phyloP scores from a whole-genome alignment of 1,284 basidiomycete species.

The Cryptococcus sp. region DNA sequence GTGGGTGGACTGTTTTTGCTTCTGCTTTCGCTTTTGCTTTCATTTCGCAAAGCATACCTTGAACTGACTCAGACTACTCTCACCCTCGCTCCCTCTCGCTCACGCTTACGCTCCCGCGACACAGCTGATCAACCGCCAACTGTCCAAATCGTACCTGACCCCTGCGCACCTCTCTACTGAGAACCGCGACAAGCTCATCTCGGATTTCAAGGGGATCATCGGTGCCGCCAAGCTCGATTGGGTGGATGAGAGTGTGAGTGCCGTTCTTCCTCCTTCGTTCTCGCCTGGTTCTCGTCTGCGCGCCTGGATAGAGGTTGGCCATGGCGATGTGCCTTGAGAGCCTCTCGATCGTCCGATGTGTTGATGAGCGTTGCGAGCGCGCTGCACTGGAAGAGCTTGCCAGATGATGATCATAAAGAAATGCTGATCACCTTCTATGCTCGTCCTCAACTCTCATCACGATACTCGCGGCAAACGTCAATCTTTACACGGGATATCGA shows the following conservation, averaged over 20 bases:
- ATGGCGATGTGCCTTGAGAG: neutral
- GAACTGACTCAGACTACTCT: neutral
- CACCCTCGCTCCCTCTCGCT: constrained; percentile 6
- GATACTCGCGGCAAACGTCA: neutral
- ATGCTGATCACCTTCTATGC: neutral
- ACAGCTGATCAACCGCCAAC: constrained; percentile 39
- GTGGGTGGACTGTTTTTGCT: constrained; percentile 20
- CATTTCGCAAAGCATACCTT: too few species aligned
- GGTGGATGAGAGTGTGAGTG: constrained; percentile 43
- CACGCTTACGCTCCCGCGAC: constrained; percentile 1
- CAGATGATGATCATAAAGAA: neutral
- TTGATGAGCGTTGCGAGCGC: too few species aligned
- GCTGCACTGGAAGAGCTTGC: neutral
- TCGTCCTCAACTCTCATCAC: neutral
- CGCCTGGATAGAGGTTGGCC: too few species aligned
- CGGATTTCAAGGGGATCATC: constrained; percentile 30
- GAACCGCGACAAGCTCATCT: constrained; percentile 28
- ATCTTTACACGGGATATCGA: neutral
- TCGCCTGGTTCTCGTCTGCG: neutral
- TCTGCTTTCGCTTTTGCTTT: neutral
- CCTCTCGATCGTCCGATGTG: too few species aligned
- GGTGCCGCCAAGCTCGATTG: constrained; percentile 36
- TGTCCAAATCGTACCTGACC: constrained; percentile 51
- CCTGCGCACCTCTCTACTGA: constrained; percentile 37
- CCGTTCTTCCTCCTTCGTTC: neutral